A percentile compares a stretch with the other conserved stretches of the same genome.
Evolutionary conservation across 2,329 filamentous ascomycete species (phyloP).

Genomic region (Paraphaeosphaeria sporulosa): DNA sequence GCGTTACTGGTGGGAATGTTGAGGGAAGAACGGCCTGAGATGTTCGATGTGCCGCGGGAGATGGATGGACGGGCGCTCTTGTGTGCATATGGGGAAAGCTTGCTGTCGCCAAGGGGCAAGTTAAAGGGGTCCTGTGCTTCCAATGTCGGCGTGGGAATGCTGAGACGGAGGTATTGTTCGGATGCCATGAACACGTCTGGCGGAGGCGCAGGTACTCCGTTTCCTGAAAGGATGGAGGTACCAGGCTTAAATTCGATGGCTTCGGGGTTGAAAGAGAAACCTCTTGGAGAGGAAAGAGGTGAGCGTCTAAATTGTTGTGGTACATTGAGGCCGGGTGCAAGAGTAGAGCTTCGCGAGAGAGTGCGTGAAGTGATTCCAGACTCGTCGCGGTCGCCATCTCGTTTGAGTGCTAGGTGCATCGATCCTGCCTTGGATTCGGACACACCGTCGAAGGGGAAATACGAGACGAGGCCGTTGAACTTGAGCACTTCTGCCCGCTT

Average conservation of each 20-base stretch:
- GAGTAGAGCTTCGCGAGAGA: slow-evolving; percentile 33
- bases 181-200: slow-evolving; percentile 27
- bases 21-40: slow-evolving; percentile 33
- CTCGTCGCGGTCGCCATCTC: slow-evolving; percentile 17
- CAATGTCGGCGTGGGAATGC: slow-evolving; percentile 31
- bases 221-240: slow-evolving; percentile 23
- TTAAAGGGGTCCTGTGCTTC: slow-evolving; percentile 23
- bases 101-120: slow-evolving; percentile 27
- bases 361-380: slow-evolving; percentile 22
- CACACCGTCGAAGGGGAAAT: slow-evolving; percentile 33
- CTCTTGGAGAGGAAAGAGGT: slow-evolving; percentile 32
- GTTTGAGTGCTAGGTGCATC: slow-evolving; percentile 35
- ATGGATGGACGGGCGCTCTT: slow-evolving; percentile 30
- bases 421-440: slow-evolving; percentile 35
- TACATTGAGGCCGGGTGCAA: slow-evolving; percentile 32
- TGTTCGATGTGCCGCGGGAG: slow-evolving; percentile 36
- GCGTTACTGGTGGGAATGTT: slow-evolving; percentile 18
- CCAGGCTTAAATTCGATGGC: slow-evolving; percentile 44
- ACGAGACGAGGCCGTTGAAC: slow-evolving; percentile 56
- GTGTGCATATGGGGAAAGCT: slow-evolving; percentile 18
- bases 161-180: slow-evolving; percentile 42
- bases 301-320: slow-evolving; percentile 30
- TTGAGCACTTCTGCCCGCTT: slow-evolving; percentile 66
- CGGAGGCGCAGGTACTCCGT: slow-evolving; percentile 24
- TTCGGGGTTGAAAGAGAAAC: slow-evolving; percentile 48